Conservation (phyloP, 176 grass and related monocot species). For the Paspalum notatum region DNA sequence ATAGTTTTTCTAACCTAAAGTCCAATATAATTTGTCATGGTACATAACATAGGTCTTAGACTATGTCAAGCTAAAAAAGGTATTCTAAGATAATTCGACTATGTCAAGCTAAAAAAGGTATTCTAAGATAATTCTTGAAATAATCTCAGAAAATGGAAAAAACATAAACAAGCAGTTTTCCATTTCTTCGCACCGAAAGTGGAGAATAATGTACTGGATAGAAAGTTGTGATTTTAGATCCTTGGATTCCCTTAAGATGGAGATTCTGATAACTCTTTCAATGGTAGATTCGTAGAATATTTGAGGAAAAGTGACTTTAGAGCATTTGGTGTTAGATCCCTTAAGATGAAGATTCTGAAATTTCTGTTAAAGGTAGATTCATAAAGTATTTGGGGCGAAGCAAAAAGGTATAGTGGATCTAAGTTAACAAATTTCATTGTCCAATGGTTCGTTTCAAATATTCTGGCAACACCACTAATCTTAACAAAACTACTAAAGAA, state of each 20-base stretch:
- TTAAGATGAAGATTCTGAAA: conserved; percentile 4
- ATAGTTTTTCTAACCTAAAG: neutral
- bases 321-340: neutral
- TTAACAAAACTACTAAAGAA: neutral
- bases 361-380: conserved; percentile 15
- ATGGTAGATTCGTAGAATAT: conserved; percentile 21
- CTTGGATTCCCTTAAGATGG: conserved; percentile 18
- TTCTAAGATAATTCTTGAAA: neutral
- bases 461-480: neutral
- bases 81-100: neutral
- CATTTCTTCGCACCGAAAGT: conserved; percentile 15
- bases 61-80: too few species aligned
- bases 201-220: conserved; percentile 25
- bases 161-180: neutral
- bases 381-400: neutral
- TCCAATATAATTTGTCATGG: neutral
- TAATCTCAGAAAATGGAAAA: conserved; percentile 1
- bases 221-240: conserved; percentile 18
- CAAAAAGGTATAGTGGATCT: neutral
- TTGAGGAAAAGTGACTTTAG: conserved; percentile 10
- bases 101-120: too few species aligned
- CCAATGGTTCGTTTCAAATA: neutral
- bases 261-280: conserved; percentile 24
- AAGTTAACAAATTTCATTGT: neutral
- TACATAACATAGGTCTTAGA: neutral